Evolutionary conservation across 2,329 filamentous ascomycete genomes (phyloP).

Genomic region (Aspergillus alliaceus): DNA sequence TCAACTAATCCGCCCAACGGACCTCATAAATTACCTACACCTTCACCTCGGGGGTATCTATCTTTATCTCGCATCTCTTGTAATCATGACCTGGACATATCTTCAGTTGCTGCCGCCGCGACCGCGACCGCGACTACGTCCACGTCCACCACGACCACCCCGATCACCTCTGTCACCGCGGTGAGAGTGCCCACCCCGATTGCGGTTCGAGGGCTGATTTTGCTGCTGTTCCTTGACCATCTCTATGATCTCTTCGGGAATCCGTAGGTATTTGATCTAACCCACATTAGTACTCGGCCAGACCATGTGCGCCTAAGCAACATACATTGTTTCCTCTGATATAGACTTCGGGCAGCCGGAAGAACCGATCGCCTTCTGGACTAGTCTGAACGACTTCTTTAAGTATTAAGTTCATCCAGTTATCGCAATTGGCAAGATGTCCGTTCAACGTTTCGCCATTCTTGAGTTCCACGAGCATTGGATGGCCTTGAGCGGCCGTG

Average conservation of each 20-base stretch:
- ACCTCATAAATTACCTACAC: slow-evolving; percentile 27
- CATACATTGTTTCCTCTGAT: slow-evolving; percentile 95
- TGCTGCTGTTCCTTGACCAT: slow-evolving; percentile 90
- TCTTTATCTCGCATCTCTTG: slow-evolving; percentile 23
- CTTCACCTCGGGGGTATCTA: slow-evolving; percentile 38
- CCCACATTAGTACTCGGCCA: not conserved
- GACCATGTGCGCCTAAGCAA: slow-evolving; percentile 15
- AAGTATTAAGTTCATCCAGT: slow-evolving; percentile 98
- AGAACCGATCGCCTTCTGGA: slow-evolving; percentile 91
- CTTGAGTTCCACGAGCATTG: slow-evolving; percentile 96
- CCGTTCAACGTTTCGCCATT: slow-evolving; percentile 97
- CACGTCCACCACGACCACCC: slow-evolving; percentile 43
- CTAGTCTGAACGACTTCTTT: slow-evolving; percentile 97
- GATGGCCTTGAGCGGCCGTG: slow-evolving; percentile 93
- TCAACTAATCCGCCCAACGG: slow-evolving; percentile 32
- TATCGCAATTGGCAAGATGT: slow-evolving; percentile 94
- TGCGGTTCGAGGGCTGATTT: slow-evolving; percentile 53
- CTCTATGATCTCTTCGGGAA: slow-evolving; percentile 96
- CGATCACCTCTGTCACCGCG: slow-evolving; percentile 39
- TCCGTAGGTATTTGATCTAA: slow-evolving; percentile 96
- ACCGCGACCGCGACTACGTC: slow-evolving; percentile 46
- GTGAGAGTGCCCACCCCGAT: slow-evolving; percentile 36
- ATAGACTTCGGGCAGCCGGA: slow-evolving; percentile 88
- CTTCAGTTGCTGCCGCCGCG: slow-evolving; percentile 36
- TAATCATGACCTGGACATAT: slow-evolving; percentile 11